Conservation (phyloP, 495 filamentous ascomycete genomes). For the Lophium mytilinum region DNA sequence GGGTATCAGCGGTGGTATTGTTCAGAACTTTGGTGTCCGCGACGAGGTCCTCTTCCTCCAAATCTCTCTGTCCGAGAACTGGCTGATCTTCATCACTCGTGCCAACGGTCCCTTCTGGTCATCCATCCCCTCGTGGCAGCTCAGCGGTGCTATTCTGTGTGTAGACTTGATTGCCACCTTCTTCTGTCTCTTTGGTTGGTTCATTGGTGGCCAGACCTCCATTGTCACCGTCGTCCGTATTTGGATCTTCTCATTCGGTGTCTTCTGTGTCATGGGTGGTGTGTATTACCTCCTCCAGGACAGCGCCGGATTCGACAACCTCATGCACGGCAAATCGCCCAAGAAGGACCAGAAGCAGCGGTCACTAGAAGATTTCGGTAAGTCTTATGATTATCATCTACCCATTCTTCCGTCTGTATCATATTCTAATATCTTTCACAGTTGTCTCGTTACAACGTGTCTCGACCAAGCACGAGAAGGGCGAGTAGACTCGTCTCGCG, state of each 20-base stretch:
- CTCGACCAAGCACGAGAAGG: slow-evolving; percentile 75
- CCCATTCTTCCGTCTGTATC: background rate
- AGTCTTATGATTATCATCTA: slow-evolving; percentile 29
- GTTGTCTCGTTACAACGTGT: slow-evolving; percentile 79
- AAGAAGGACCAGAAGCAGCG: slow-evolving; percentile 68
- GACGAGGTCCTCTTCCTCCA: slow-evolving; percentile 83
- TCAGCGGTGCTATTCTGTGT: slow-evolving; percentile 62
- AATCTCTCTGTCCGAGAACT: slow-evolving; percentile 87
- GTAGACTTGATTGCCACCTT: slow-evolving; percentile 78
- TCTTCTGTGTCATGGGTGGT: slow-evolving; percentile 63
- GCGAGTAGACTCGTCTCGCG: slow-evolving; percentile 39
- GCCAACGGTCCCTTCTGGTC: slow-evolving; percentile 82
- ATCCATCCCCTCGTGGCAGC: slow-evolving; percentile 73
- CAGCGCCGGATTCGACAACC: slow-evolving; percentile 72
- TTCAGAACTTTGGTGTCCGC: slow-evolving; percentile 75
- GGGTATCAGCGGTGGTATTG: slow-evolving; percentile 60
- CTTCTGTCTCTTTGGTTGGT: slow-evolving; percentile 78
- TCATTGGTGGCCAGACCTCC: slow-evolving; percentile 56
- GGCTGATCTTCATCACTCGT: slow-evolving; percentile 94
- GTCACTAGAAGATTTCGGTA: slow-evolving; percentile 78
- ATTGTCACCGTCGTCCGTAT: slow-evolving; percentile 75
- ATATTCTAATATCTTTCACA: slow-evolving; percentile 32
- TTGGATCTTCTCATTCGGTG: slow-evolving; percentile 82
- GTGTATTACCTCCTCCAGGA: slow-evolving; percentile 70
- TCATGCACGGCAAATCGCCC: slow-evolving; percentile 81